Evolutionary conservation across 768 basidiomycete genomes (phyloP), one percentile per base, ranked within the genome.

Genomic region (Lyophyllum atratum): DNA sequence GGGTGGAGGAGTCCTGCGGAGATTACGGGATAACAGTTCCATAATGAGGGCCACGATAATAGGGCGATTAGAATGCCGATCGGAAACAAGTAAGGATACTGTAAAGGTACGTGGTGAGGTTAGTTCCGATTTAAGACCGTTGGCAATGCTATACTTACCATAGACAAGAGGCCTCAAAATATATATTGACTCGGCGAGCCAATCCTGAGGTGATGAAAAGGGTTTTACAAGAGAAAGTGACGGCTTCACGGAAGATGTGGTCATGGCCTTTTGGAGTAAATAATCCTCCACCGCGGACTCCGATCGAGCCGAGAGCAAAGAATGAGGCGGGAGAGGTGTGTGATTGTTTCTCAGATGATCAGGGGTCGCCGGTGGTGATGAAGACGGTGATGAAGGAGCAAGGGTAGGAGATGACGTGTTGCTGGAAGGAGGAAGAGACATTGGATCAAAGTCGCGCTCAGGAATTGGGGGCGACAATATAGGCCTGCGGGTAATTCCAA

Each of bases 391-490:
- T 7, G 86, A 83, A 3, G 85, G 79, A 26, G 76, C 84, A 43
- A 85, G 74, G 4, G 85, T 85, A 19, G 86, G 85, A 17, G 89
- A 84, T 8, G 82, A 82, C 26, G 77, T 68, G 52, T 77, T 75
- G 25, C 81, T 83, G 37, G 76, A 75, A 10, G 81, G 68, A 14
- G 87, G 81, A 8, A 93, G 67, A 45, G 80, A 77, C 5, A 89
- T 78, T 4, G 90, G 89, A 69, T 95, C 95, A 59, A 93, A 81
- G 62, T 95, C 93, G 50, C 95, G 85, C 71, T 93, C 91, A 14
- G 95, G 93, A 52, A 94, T 85, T 19, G 90, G 88, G 2, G 89
- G 88, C 1, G 83, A 80, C 12, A 95, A 69, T 22, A 94, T 66
- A 11, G 96, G 92, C 61, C 92, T 79, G 50, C 80, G 82, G 1